Evolutionary conservation across 164 flowering plant genomes (phyloP).

Genomic region (Tetrastigma voinierianum): DNA sequence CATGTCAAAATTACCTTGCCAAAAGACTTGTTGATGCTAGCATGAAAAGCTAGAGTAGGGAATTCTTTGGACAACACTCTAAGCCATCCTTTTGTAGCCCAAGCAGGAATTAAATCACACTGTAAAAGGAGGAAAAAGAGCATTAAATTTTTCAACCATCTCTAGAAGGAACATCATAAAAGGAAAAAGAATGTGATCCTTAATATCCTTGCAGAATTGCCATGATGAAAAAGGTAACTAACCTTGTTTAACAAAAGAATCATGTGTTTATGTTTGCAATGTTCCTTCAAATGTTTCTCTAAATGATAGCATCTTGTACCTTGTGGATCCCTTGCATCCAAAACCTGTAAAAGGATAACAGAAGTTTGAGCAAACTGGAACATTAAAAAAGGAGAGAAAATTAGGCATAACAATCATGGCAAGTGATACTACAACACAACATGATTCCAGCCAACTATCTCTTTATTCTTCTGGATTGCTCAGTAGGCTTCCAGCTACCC

Average conservation of each 20-base stretch:
- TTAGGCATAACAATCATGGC: too few relatives aligned
- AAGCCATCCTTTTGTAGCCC: slow-evolving; percentile 99
- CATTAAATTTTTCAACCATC: not conserved
- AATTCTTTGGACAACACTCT: slow-evolving; percentile 80
- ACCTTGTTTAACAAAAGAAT: slow-evolving; percentile 92
- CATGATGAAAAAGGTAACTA: not conserved
- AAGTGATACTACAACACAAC: too few relatives aligned
- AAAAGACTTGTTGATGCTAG: slow-evolving; percentile 91
- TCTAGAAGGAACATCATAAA: not conserved
- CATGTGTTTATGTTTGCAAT: slow-evolving; percentile 92
- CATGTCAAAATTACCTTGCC: slow-evolving; percentile 66
- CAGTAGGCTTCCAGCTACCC: too few relatives aligned
- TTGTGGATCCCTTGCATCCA: slow-evolving; percentile 98
- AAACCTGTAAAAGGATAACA: slow-evolving; percentile 47
- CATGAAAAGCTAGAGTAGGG: slow-evolving; percentile 98
- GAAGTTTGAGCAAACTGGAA: too few relatives aligned
- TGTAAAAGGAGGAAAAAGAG: slow-evolving; percentile 20
- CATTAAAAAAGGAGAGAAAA: too few relatives aligned
- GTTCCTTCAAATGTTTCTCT: slow-evolving; percentile 89
- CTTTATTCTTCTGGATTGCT: too few relatives aligned
- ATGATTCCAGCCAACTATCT: too few relatives aligned
- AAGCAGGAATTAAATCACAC: slow-evolving; percentile 98
- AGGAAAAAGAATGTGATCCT: not conserved
- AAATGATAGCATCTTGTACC: slow-evolving; percentile 95
- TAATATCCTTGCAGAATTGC: not conserved